Conservation (phyloP, 306 rosid genomes). For the Hippophae rhamnoides region DNA sequence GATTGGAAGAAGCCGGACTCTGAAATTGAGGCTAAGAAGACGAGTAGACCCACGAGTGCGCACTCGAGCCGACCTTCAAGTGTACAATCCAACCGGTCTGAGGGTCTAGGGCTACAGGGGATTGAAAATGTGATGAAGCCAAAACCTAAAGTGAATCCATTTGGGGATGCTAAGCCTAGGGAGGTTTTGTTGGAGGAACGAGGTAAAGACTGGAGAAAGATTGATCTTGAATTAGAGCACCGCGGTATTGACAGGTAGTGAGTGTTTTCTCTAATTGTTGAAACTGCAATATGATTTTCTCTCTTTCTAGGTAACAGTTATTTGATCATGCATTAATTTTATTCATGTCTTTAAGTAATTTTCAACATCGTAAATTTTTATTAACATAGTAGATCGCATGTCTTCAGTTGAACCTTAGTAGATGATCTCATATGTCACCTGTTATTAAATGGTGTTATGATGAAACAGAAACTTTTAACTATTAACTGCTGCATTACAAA, state of each 20-base stretch:
- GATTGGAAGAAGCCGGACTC: constrained; percentile 88
- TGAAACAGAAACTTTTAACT: no score
- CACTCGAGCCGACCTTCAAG: constrained; percentile 92
- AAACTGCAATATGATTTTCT: no score
- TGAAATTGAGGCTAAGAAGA: constrained; percentile 74
- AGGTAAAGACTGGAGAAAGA: constrained; percentile 90
- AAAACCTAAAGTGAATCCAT: constrained; percentile 76
- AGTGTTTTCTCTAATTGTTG: constrained; percentile 9
- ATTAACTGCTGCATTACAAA: no score
- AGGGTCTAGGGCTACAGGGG: constrained; percentile 52
- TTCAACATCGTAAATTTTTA: no score
- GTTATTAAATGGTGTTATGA: no score
- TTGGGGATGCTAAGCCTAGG: constrained; percentile 94
- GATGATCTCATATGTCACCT: no score
- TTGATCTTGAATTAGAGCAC: constrained; percentile 82
- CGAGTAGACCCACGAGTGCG: constrained; percentile 73
- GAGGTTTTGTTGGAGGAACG: constrained; percentile 77
- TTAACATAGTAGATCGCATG: no score
- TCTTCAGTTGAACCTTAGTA: no score
- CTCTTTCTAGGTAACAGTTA: no score
- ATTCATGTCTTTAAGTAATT: no score
- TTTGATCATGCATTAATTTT: no score
- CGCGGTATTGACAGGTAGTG: constrained; percentile 66
- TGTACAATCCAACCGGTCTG: constrained; percentile 82
- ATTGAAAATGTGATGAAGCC: constrained; percentile 45